phyloP scores from a whole-genome alignment of 106 monocot genomes.

The Apostasia ramifera region DNA sequence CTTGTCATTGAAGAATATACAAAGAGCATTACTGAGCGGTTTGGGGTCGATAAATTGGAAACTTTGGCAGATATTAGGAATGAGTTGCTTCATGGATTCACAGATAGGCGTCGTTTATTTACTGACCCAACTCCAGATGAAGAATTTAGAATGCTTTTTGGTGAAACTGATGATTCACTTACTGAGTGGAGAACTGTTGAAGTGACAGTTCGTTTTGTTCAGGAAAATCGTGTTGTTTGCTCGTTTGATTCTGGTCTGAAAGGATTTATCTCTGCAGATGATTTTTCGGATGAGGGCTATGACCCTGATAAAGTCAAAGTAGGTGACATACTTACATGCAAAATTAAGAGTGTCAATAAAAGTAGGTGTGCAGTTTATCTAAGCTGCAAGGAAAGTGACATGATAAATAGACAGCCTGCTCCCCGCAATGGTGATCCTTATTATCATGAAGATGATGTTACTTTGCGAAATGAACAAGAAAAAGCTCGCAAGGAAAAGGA shows the following conservation, averaged over 20 bases:
- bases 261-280: slow-evolving; percentile 55
- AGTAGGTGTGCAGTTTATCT: slow-evolving; percentile 56
- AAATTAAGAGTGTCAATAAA: slow-evolving; percentile 67
- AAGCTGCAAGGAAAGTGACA: slow-evolving; percentile 62
- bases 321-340: slow-evolving; percentile 86
- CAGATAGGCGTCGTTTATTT: slow-evolving; percentile 61
- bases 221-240: slow-evolving; percentile 68
- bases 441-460: slow-evolving; percentile 39
- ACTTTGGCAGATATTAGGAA: slow-evolving; percentile 78
- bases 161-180: slow-evolving; percentile 94
- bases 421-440: slow-evolving; percentile 35
- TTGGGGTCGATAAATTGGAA: slow-evolving; percentile 42
- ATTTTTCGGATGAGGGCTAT: slow-evolving; percentile 48
- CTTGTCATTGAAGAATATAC: slow-evolving; percentile 71
- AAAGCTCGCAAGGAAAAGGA: slow-evolving; percentile 68
- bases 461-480: slow-evolving; percentile 40
- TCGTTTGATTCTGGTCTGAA: slow-evolving; percentile 80
- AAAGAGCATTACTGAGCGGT: slow-evolving; percentile 18
- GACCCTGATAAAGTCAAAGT: slow-evolving; percentile 55
- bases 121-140: slow-evolving; percentile 74
- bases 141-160: slow-evolving; percentile 78
- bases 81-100: slow-evolving; percentile 81
- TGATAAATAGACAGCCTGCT: slow-evolving; percentile 22
- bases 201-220: slow-evolving; percentile 58
- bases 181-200: slow-evolving; percentile 83